A percentile compares a stretch with the other conserved stretches of the same genome.
These are phyloP conservation scores for Fraxinus albicans DNA, from an alignment of 305 asterid genomes.

Conservation along the genomic window DNA sequence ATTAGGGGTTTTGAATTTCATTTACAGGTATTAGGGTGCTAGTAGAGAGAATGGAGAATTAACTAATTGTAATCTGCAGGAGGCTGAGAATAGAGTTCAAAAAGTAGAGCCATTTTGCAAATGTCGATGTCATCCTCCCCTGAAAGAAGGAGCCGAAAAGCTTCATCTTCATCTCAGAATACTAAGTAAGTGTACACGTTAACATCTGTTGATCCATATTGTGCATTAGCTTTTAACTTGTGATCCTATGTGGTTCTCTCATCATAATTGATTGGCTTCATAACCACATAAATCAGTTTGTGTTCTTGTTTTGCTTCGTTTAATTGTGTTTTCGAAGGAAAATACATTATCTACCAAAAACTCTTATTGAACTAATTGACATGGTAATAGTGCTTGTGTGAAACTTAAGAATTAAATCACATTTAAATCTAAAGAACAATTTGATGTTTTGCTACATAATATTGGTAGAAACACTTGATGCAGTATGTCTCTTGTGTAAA, in stretches of 20 bases:
- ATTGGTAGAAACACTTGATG: conserved; percentile 11
- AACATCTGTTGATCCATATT: conserved; percentile 1
- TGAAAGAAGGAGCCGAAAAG: conserved; percentile 38
- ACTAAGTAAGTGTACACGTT: conserved; percentile 43
- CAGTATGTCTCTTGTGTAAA: neutral
- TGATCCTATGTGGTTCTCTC: neutral
- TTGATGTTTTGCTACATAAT: neutral
- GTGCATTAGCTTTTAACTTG: conserved; percentile 9
- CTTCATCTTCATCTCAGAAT: conserved; percentile 46
- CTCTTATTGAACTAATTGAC: neutral
- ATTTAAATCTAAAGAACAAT: conserved; percentile 9
- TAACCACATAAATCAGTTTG: neutral
- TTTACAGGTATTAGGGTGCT: conserved; percentile 13
- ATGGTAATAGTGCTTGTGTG: neutral
- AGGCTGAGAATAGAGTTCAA: conserved; percentile 29
- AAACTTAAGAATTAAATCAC: conserved; percentile 7
- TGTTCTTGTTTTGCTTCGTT: conserved; percentile 6
- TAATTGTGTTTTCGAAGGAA: neutral
- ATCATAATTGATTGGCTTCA: neutral
- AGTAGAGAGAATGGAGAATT: conserved; percentile 21
- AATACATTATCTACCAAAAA: conserved; percentile 12
- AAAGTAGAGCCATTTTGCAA: conserved; percentile 41
- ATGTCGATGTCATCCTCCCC: conserved; percentile 62
- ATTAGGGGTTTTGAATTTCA: conserved; percentile 3
- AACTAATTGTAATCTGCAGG: conserved; percentile 41